These are phyloP conservation scores for Puccinia hordei DNA, from an alignment of 1,284 basidiomycete species.

Conservation along the genomic window DNA sequence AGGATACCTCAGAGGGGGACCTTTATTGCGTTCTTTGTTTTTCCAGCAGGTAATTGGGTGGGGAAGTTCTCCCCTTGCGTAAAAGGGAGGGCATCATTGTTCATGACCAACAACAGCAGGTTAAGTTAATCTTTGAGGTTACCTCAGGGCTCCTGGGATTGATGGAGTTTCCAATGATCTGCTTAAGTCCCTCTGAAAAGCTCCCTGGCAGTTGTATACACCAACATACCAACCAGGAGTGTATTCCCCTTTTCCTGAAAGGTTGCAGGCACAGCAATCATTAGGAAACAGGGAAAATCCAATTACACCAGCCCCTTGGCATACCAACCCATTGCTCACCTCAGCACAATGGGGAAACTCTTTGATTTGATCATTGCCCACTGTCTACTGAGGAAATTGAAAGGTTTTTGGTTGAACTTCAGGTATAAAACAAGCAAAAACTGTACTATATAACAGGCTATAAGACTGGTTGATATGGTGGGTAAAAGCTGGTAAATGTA, in stretches of 20 bases:
- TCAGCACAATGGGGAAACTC: not conserved
- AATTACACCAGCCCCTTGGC: not conserved
- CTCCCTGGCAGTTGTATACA: not conserved
- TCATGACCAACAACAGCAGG: not conserved
- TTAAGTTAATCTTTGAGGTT: not conserved
- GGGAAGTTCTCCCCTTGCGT: too few species aligned
- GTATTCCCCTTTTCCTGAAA: not conserved
- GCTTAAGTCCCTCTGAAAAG: not conserved
- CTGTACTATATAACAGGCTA: too few species aligned
- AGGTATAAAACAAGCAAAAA: too few species aligned
- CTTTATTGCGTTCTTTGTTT: not conserved
- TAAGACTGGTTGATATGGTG: too few species aligned
- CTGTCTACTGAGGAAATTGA: too few species aligned
- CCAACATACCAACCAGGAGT: not conserved
- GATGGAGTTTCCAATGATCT: slow-evolving; percentile 9
- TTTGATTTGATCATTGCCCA: not conserved
- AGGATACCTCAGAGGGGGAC: not conserved
- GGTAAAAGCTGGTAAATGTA: too few species aligned
- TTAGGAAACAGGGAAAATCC: not conserved
- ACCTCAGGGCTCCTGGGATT: not conserved
- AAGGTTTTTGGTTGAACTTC: too few species aligned
- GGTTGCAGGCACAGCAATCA: not conserved
- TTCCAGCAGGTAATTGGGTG: not conserved
- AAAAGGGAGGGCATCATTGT: not conserved
- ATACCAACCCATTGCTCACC: slow-evolving; percentile 13